phyloP scores from a whole-genome alignment of 352 stramenopile species.

The Phytopythium cucurbitacearum region DNA sequence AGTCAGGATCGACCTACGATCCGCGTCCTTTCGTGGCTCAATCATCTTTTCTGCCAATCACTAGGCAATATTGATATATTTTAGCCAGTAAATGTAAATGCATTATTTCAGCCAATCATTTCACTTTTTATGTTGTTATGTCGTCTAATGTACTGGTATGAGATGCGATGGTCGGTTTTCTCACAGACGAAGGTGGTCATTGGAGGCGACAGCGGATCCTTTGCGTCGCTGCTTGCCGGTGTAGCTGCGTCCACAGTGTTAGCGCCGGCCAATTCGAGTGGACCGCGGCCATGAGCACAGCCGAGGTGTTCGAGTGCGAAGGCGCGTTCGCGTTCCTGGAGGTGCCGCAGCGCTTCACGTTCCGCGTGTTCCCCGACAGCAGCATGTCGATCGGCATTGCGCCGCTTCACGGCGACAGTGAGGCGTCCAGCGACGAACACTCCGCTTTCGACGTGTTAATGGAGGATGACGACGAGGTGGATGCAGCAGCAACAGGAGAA shows the following conservation, averaged over 20 bases:
- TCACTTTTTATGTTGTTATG: not conserved
- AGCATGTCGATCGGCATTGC: constrained; percentile 24
- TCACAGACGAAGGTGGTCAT: not conserved
- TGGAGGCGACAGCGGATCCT: not conserved
- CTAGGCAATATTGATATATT: not conserved
- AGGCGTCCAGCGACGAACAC: not conserved
- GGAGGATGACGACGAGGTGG: constrained; percentile 6
- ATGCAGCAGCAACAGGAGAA: not conserved
- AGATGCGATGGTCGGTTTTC: no score
- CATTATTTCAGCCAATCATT: not conserved
- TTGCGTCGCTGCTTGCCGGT: not conserved
- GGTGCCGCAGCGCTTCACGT: constrained; percentile 22
- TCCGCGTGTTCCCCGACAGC: constrained; percentile 27
- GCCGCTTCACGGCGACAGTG: constrained; percentile 3
- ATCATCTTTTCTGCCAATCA: not conserved
- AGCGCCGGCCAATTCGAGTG: not conserved
- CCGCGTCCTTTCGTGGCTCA: not conserved
- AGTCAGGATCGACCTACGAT: no score
- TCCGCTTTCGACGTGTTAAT: not conserved
- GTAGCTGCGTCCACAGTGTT: no score
- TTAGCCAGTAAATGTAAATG: not conserved
- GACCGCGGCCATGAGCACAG: not conserved
- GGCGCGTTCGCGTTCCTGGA: constrained; percentile 30
- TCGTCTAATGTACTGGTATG: not conserved
- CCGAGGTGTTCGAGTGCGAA: constrained; percentile 37